Evolutionary conservation across 2,329 filamentous ascomycete genomes (phyloP).

Genomic region (Paramyrothecium sp.): DNA sequence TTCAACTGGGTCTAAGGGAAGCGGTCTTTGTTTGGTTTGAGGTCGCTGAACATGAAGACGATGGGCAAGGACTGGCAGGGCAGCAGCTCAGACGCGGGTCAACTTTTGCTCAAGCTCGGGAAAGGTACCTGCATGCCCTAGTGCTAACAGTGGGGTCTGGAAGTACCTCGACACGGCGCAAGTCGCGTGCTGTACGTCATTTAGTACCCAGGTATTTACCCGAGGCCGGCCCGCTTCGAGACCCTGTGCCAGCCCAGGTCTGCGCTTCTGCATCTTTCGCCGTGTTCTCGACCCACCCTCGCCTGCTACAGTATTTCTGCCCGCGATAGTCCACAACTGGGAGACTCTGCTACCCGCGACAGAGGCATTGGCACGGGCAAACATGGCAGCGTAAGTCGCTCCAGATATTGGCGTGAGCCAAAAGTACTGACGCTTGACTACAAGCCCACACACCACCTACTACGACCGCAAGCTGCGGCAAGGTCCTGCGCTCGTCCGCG

Average conservation of each 20-base stretch:
- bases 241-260: not conserved
- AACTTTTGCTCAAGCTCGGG: not conserved
- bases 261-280: not conserved
- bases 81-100: not conserved
- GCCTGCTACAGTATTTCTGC: not conserved
- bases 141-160: not conserved
- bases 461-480: constrained; percentile 87
- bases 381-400: not conserved
- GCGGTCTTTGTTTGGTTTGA: not conserved
- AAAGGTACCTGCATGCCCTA: not conserved
- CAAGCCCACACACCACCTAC: constrained; percentile 61
- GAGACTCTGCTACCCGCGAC: not conserved
- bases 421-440: too few relatives aligned
- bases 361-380: not conserved
- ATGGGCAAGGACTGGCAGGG: not conserved
- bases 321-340: not conserved
- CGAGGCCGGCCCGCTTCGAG: not conserved
- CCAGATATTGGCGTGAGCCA: not conserved
- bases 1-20: too few relatives aligned
- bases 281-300: not conserved
- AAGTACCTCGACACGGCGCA: not conserved
- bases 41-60: not conserved
- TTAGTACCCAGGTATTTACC: not conserved
- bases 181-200: not conserved
- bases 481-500: constrained; percentile 85